These are phyloP conservation scores for Avicennia marina DNA, from an alignment of 257 asterid genomes.

Conservation along the genomic window DNA sequence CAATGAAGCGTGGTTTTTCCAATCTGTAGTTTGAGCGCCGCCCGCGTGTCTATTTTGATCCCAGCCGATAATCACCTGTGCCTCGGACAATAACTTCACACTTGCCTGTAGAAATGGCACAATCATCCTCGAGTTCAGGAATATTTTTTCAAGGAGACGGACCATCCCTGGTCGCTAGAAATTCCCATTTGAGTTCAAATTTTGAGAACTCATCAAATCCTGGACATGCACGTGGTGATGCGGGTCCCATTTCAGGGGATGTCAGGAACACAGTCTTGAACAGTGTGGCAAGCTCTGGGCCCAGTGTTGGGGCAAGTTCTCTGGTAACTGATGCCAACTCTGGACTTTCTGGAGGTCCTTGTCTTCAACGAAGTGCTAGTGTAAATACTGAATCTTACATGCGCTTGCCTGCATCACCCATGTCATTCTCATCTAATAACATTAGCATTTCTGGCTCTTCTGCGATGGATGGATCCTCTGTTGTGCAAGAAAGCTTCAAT, in stretches of 20 bases:
- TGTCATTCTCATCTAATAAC: slow-evolving; percentile 86
- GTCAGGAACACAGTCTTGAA: slow-evolving; percentile 54
- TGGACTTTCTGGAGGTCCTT: slow-evolving; percentile 90
- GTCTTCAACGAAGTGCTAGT: slow-evolving; percentile 88
- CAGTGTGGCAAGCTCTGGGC: no score
- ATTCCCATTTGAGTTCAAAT: slow-evolving; percentile 70
- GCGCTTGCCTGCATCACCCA: slow-evolving; percentile 97
- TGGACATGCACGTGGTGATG: slow-evolving; percentile 44
- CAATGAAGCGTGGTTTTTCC: no score
- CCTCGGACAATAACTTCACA: slow-evolving; percentile 69
- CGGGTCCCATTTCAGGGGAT: slow-evolving; percentile 58
- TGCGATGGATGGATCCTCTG: slow-evolving; percentile 76
- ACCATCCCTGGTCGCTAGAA: slow-evolving; percentile 55
- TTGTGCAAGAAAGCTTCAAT: slow-evolving; percentile 61
- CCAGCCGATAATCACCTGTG: slow-evolving; percentile 32
- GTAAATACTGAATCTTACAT: slow-evolving; percentile 78
- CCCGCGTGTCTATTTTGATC: no score
- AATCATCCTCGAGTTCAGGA: slow-evolving; percentile 79
- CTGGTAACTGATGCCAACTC: no score
- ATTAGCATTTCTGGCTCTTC: slow-evolving; percentile 85
- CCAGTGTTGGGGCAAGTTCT: no score
- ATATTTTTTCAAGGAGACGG: slow-evolving; percentile 77
- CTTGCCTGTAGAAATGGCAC: slow-evolving; percentile 69
- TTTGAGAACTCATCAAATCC: slow-evolving; percentile 64
- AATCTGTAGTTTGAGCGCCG: no score